Evolutionary conservation across 768 basidiomycete genomes (phyloP).

Genomic region (Tylopilus intermedius): DNA sequence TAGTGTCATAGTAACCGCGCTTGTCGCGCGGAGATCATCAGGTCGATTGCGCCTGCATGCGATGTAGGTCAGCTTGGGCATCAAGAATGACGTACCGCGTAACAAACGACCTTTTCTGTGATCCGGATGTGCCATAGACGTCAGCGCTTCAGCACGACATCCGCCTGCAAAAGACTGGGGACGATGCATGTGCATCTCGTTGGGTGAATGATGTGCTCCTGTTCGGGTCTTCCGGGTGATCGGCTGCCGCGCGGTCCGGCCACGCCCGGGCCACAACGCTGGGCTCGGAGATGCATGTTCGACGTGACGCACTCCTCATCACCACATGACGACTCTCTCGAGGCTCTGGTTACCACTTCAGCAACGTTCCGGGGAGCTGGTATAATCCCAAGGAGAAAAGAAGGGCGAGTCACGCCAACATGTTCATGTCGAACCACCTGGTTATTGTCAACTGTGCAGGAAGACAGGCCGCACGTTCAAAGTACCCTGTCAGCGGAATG

Average conservation of each 20-base stretch:
- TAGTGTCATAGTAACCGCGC: neutral
- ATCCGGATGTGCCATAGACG: slow-evolving; percentile 6
- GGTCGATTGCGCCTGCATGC: neutral
- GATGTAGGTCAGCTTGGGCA: neutral
- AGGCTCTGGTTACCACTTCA: neutral
- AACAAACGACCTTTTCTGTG: neutral
- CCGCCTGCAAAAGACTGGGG: neutral
- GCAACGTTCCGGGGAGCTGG: neutral
- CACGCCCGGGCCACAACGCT: slow-evolving; percentile 2
- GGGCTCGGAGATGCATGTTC: slow-evolving; percentile 7
- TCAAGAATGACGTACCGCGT: slow-evolving; percentile 10
- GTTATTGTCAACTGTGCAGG: neutral
- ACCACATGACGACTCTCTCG: slow-evolving; percentile 2
- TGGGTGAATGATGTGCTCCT: slow-evolving; percentile 1
- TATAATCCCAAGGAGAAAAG: slow-evolving; percentile 2
- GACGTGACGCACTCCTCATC: slow-evolving; percentile 2
- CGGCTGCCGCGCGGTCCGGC: slow-evolving; percentile 13
- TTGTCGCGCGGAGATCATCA: slow-evolving; percentile 1
- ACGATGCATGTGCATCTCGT: neutral
- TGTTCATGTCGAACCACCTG: neutral
- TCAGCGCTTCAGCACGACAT: slow-evolving; percentile 5
- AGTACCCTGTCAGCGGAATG: neutral
- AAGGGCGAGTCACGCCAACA: slow-evolving; percentile 6
- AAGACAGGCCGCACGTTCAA: slow-evolving; percentile 5
- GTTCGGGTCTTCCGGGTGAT: slow-evolving; percentile 9